These are phyloP conservation scores for Candolleomyces eurysporus DNA, from an alignment of 768 basidiomycete genomes.

Conservation along the genomic window DNA sequence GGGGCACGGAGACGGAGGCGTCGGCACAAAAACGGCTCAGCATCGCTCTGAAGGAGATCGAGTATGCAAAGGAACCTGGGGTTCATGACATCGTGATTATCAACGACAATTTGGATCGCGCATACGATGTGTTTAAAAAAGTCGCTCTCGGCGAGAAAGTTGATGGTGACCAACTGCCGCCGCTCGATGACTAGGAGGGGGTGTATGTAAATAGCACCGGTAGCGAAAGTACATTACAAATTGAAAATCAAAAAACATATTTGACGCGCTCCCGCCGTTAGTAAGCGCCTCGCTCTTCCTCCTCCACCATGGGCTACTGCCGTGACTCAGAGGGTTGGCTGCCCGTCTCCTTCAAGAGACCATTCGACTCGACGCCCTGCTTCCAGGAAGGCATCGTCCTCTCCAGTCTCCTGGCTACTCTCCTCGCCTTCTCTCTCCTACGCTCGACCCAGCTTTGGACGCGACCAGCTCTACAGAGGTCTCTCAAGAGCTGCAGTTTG, in stretches of 20 bases:
- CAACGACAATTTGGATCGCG: constrained; percentile 85
- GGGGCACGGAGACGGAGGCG: constrained; percentile 81
- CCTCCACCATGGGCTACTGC: constrained; percentile 41
- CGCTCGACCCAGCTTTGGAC: constrained; percentile 29
- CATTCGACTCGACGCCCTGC: constrained; percentile 79
- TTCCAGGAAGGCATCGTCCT: constrained; percentile 75
- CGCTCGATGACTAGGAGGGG: constrained; percentile 52
- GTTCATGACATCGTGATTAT: constrained; percentile 83
- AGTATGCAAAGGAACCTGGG: constrained; percentile 74
- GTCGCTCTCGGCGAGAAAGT: constrained; percentile 71
- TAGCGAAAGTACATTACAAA: neutral
- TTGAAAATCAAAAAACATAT: neutral
- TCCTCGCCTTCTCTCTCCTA: constrained; percentile 41
- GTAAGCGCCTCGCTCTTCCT: neutral
- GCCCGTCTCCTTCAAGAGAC: constrained; percentile 52
- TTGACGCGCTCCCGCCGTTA: neutral
- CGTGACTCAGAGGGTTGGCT: constrained; percentile 65
- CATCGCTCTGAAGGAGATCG: constrained; percentile 76
- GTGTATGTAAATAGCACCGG: neutral
- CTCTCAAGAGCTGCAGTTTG: constrained; percentile 48
- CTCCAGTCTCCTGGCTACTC: constrained; percentile 44
- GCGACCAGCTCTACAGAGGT: constrained; percentile 24
- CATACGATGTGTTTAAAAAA: constrained; percentile 73
- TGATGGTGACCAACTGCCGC: constrained; percentile 63
- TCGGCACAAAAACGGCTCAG: constrained; percentile 73